Conservation (phyloP, 176 grass and related monocot genomes). For the Paspalum notatum region DNA sequence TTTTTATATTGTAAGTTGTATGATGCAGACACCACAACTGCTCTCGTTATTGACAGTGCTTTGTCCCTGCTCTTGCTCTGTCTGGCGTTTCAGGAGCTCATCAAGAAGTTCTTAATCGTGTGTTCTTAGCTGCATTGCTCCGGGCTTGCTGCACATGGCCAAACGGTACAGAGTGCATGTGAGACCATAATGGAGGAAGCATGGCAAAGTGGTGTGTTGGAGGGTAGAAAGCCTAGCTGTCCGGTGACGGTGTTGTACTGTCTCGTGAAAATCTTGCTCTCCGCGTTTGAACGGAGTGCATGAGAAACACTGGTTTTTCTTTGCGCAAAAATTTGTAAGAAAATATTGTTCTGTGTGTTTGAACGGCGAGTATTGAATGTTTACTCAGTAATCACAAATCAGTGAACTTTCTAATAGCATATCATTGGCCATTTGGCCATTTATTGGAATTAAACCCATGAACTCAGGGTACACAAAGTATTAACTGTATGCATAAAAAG, state of each 20-base stretch:
- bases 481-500: background rate
- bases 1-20: constrained; percentile 23
- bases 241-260: background rate
- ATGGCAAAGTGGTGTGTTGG: constrained; percentile 34
- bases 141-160: constrained; percentile 44
- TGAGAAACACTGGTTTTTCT: constrained; percentile 22
- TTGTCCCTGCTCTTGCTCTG: constrained; percentile 37
- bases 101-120: constrained; percentile 65
- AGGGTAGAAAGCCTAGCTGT: constrained; percentile 30
- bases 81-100: constrained; percentile 67
- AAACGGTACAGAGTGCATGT: constrained; percentile 37
- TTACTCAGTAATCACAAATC: constrained; percentile 1
- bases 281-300: background rate
- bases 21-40: constrained; percentile 40
- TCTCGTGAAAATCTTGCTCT: constrained; percentile 3
- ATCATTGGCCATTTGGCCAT: too few species aligned
- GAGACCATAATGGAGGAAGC: constrained; percentile 48
- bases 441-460: background rate
- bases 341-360: too few species aligned
- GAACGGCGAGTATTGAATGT: background rate
- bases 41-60: constrained; percentile 41
- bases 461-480: background rate
- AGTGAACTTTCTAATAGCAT: background rate
- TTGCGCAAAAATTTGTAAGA: background rate
- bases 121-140: constrained; percentile 61